Conservation (phyloP, 163 green algal species). For the Coccomyxa subellipsoidea region DNA sequence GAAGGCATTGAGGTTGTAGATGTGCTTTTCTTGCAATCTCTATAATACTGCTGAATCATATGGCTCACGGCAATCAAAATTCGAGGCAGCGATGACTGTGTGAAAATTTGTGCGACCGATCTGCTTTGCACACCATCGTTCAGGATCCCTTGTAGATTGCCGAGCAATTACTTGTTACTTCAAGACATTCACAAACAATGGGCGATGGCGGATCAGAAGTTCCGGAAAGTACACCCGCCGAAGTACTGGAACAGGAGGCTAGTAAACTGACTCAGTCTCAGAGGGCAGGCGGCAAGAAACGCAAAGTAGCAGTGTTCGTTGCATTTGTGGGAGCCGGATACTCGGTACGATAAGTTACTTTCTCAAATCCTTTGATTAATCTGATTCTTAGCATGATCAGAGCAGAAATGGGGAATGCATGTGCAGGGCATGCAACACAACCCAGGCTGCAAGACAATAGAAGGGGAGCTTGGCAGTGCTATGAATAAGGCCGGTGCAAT, state of each 20-base stretch:
- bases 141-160: too few species aligned
- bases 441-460: slow-evolving; percentile 80
- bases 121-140: too few species aligned
- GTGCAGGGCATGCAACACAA: slow-evolving; percentile 89
- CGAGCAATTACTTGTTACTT: too few species aligned
- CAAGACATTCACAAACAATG: not conserved
- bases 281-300: slow-evolving; percentile 37
- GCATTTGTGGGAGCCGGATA: slow-evolving; percentile 69
- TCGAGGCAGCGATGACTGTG: too few species aligned
- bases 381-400: too few species aligned
- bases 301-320: slow-evolving; percentile 67
- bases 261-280: not conserved
- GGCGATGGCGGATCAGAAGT: not conserved
- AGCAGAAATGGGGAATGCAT: slow-evolving; percentile 3
- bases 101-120: too few species aligned
- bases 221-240: not conserved
- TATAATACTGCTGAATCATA: too few species aligned
- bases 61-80: too few species aligned
- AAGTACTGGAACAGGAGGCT: not conserved
- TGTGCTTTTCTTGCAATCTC: too few species aligned
- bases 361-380: too few species aligned
- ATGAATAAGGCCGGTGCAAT: slow-evolving; percentile 68
- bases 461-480: slow-evolving; percentile 63
- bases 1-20: too few species aligned
- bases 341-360: slow-evolving; percentile 22